These are phyloP conservation scores for Boletus subparvulus DNA, from an alignment of 768 basidiomycete species.

Conservation along the genomic window DNA sequence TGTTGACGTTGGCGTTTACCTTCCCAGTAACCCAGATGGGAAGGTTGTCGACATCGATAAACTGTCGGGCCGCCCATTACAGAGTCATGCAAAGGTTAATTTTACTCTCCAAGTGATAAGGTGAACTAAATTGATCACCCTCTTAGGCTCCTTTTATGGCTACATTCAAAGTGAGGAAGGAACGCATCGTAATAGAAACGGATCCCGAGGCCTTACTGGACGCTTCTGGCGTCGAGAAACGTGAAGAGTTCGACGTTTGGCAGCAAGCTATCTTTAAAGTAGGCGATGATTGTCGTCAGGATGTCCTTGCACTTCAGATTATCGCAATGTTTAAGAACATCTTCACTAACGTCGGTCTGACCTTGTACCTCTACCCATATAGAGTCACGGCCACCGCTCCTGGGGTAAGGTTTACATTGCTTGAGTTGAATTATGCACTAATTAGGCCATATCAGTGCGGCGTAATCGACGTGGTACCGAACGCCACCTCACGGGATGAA, in stretches of 20 bases:
- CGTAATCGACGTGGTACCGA: conserved; percentile 97
- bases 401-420: conserved; percentile 59
- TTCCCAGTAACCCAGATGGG: conserved; percentile 97
- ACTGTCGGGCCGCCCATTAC: conserved; percentile 91
- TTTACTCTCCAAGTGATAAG: not conserved
- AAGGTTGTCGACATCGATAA: conserved; percentile 96
- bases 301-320: conserved; percentile 93
- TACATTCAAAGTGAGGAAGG: conserved; percentile 96
- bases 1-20: conserved; percentile 93
- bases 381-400: conserved; percentile 96
- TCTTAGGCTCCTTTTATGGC: conserved; percentile 99
- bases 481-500: conserved; percentile 96
- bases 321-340: conserved; percentile 99
- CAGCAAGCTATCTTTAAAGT: conserved; percentile 99
- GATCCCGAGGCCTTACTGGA: conserved; percentile 76
- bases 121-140: conserved; percentile 1
- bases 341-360: conserved; percentile 84
- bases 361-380: conserved; percentile 92
- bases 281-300: conserved; percentile 98
- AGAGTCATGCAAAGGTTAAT: conserved; percentile 92
- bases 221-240: conserved; percentile 55
- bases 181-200: conserved; percentile 61
- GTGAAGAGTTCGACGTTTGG: conserved; percentile 83
- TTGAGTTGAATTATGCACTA: not conserved
- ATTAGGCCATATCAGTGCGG: conserved; percentile 70